Evolutionary conservation across 2,329 filamentous ascomycete species (phyloP).

Genomic region (Phialocephala subalpina): DNA sequence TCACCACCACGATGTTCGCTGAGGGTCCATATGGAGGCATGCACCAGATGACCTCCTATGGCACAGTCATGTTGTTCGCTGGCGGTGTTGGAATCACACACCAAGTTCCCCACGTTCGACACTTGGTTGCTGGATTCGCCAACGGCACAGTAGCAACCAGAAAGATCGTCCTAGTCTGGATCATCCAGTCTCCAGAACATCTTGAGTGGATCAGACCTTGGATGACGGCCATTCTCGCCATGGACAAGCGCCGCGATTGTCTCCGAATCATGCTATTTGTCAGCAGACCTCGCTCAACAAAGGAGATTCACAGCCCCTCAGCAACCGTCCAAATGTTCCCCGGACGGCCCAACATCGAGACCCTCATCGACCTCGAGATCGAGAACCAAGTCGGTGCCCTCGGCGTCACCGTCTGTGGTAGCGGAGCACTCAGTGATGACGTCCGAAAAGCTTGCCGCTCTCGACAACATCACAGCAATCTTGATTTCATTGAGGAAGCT

Average conservation of each 20-base stretch:
- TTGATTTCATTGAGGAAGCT: slow-evolving; percentile 83
- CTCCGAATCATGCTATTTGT: slow-evolving; percentile 83
- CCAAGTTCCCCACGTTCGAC: slow-evolving; percentile 77
- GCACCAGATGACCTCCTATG: slow-evolving; percentile 72
- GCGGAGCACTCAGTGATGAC: slow-evolving; percentile 77
- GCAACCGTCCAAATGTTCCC: slow-evolving; percentile 87
- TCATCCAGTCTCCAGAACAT: slow-evolving; percentile 80
- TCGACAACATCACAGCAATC: slow-evolving; percentile 68
- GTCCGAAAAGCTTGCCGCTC: slow-evolving; percentile 72
- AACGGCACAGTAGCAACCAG: slow-evolving; percentile 75
- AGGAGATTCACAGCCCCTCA: slow-evolving; percentile 82
- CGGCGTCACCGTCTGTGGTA: slow-evolving; percentile 78
- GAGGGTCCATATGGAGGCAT: slow-evolving; percentile 82
- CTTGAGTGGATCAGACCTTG: slow-evolving; percentile 84
- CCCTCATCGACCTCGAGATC: slow-evolving; percentile 76
- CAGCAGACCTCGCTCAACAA: slow-evolving; percentile 75
- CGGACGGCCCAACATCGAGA: slow-evolving; percentile 77
- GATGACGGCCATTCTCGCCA: slow-evolving; percentile 80
- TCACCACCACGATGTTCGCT: slow-evolving; percentile 70
- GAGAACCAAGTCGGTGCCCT: slow-evolving; percentile 77
- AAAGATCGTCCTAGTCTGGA: slow-evolving; percentile 79
- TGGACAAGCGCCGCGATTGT: slow-evolving; percentile 77
- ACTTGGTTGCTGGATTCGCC: slow-evolving; percentile 73
- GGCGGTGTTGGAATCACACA: slow-evolving; percentile 85
- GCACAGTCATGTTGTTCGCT: slow-evolving; percentile 80